These are phyloP conservation scores for Thraustochytrium striatum DNA, from an alignment of 352 stramenopile genomes.

Conservation along the genomic window DNA sequence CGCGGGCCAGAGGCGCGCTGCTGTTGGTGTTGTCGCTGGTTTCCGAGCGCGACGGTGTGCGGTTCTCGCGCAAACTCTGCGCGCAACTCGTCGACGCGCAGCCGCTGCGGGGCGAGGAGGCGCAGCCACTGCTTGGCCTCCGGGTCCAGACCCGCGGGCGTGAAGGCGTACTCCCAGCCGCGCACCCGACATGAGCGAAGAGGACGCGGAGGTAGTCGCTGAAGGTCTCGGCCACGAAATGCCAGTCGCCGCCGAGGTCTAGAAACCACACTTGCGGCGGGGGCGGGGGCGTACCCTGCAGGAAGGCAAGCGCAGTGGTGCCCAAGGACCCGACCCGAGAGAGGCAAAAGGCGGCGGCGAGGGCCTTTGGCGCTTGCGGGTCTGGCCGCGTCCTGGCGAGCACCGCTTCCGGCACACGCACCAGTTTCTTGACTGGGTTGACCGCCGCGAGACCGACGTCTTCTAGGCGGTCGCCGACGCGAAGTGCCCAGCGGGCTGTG, in stretches of 20 bases:
- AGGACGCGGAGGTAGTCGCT: conserved; percentile 14
- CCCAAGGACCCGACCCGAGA: too few relatives aligned
- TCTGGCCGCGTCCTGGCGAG: not conserved
- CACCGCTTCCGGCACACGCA: not conserved
- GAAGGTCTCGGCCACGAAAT: not conserved
- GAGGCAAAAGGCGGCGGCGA: too few relatives aligned
- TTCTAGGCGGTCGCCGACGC: not conserved
- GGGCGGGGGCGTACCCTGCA: not conserved
- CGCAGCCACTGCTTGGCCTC: conserved; percentile 38
- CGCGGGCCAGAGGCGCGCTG: too few relatives aligned
- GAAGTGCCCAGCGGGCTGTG: not conserved
- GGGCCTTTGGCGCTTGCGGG: too few relatives aligned
- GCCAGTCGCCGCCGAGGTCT: not conserved
- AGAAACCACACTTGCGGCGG: conserved; percentile 3
- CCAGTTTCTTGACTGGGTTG: not conserved
- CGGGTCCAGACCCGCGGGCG: conserved; percentile 3
- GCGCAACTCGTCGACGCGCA: not conserved
- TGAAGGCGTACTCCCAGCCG: conserved; percentile 40
- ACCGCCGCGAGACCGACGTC: conserved; percentile 6
- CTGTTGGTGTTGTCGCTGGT: too few relatives aligned
- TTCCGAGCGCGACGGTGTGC: too few relatives aligned
- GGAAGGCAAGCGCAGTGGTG: not conserved
- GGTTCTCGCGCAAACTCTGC: not conserved
- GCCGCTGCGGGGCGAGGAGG: conserved; percentile 1
- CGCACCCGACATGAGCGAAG: conserved; percentile 7